phyloP scores from a whole-genome alignment of 192 early-diverging fungal species.

The Umbelopsis sp. region DNA sequence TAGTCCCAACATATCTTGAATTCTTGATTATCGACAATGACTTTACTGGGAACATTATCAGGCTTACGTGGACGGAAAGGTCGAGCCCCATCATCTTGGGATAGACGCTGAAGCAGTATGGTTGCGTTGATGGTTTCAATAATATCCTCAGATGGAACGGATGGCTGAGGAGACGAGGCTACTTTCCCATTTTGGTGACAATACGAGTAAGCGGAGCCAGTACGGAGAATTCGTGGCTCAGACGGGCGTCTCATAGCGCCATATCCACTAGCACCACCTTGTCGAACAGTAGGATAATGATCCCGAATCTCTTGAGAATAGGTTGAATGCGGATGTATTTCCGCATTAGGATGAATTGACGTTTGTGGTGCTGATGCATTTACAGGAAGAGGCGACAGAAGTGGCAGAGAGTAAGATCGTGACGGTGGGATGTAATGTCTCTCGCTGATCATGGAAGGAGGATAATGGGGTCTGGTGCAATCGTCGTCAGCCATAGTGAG shows the following conservation, averaged over 20 bases:
- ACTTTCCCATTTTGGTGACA: conserved; percentile 2
- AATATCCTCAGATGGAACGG: conserved; percentile 22
- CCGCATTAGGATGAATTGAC: neutral
- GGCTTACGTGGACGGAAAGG: conserved; percentile 33
- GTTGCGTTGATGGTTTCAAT: conserved; percentile 36
- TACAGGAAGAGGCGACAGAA: neutral
- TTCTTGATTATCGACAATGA: conserved; percentile 33
- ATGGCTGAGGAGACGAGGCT: conserved; percentile 9
- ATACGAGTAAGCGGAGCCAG: conserved; percentile 12
- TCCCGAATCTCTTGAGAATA: conserved; percentile 12
- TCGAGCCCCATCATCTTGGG: conserved; percentile 48
- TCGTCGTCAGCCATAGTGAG: conserved; percentile 9
- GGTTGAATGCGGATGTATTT: conserved; percentile 13
- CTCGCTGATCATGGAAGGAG: neutral
- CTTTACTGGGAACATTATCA: conserved; percentile 26
- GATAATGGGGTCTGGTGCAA: neutral
- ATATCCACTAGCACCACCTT: conserved; percentile 4
- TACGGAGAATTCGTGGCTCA: conserved; percentile 15
- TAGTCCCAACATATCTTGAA: conserved; percentile 30
- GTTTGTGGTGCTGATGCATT: neutral
- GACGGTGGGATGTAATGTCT: conserved; percentile 10
- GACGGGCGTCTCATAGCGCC: conserved; percentile 11
- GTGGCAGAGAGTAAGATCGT: neutral
- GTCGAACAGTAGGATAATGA: neutral
- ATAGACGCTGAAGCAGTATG: conserved; percentile 45